Evolutionary conservation across 768 basidiomycete genomes (phyloP), one percentile per base, ranked within the genome.

Genomic region (Termitomyces titanicus): DNA sequence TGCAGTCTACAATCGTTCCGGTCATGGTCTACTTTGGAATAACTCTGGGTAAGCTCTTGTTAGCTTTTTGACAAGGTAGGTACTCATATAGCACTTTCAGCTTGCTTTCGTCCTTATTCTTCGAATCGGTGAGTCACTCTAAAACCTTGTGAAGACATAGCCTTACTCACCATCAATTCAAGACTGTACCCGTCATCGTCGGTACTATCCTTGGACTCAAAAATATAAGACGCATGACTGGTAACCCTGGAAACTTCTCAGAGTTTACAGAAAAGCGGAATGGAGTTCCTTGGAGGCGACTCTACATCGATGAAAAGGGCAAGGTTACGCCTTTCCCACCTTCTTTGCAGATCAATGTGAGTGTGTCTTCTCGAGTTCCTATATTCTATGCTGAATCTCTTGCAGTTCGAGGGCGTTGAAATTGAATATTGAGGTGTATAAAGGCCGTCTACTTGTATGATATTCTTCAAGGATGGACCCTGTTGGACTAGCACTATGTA

Each of bases 131-230:
- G 55, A 64, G 72, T n/a, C 48, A 35, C 22, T 31, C 20, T 22
- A 25, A 5, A 35, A 31, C 33, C 22, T 24, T 29, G 13, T 33
- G 24, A 27, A 10, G 12, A 37, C 8, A 9, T 29, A 15, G 3
- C 24, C 24, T 25, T 44, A 12, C 37, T 60, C 15, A 56, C 13
- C 35, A 50, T 42, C 20, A 12, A 15, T 47, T 11, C 9, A 52
- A 81, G 79, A 73, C 77, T 27, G 75, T 74, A 3, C 74, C 80
- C 25, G 65, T 66, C 27, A 70, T 80, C 22, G 60, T 85, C 20
- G 68, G 72, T 2, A 69, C 66, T 6, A 73, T 86, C 39, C 75
- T 84, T 54, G 68, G 67, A 31, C 66, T 81, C 54, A 73, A 75
- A 49, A 63, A 73, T 20, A 45, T 84, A 31, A 63, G 66, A 46